Percentiles rank a stretch among this genome's conserved stretches.
Conservation (phyloP, 768 basidiomycete genomes). For the Tulasnella sp. region DNA sequence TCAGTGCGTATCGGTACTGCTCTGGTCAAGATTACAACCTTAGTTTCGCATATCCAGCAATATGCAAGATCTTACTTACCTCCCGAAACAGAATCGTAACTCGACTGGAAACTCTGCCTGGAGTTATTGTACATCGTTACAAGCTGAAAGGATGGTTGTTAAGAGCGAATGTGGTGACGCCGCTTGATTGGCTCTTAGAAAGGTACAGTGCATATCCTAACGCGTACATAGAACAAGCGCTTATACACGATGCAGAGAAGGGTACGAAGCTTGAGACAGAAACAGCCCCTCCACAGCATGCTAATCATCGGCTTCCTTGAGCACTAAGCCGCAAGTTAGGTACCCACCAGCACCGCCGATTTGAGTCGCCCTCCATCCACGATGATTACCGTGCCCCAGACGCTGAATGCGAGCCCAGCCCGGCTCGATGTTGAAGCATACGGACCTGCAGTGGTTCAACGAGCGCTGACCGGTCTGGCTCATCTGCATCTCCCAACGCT, state of each 20-base stretch:
- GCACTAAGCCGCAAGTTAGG: no score
- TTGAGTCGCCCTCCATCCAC: neutral
- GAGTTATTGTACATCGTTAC: neutral
- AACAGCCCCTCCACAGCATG: no score
- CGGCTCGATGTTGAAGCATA: neutral
- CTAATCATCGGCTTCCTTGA: no score
- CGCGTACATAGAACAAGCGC: no score
- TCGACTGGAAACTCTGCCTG: neutral
- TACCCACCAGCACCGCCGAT: no score
- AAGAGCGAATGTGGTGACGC: neutral
- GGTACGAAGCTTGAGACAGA: no score
- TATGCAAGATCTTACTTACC: neutral
- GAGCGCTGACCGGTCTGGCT: neutral
- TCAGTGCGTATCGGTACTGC: constrained; percentile 48
- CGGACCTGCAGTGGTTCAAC: constrained; percentile 1
- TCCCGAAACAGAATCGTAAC: neutral
- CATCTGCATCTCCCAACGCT: constrained; percentile 29
- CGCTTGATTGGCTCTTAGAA: no score
- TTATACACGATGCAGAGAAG: no score
- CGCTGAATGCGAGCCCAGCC: neutral
- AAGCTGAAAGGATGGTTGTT: neutral
- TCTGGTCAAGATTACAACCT: constrained; percentile 1
- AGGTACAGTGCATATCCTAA: no score
- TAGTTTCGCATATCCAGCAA: neutral
- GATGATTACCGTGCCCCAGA: no score